These are phyloP conservation scores for Evernia prunastri DNA, from an alignment of 495 filamentous ascomycete species.

Conservation along the genomic window DNA sequence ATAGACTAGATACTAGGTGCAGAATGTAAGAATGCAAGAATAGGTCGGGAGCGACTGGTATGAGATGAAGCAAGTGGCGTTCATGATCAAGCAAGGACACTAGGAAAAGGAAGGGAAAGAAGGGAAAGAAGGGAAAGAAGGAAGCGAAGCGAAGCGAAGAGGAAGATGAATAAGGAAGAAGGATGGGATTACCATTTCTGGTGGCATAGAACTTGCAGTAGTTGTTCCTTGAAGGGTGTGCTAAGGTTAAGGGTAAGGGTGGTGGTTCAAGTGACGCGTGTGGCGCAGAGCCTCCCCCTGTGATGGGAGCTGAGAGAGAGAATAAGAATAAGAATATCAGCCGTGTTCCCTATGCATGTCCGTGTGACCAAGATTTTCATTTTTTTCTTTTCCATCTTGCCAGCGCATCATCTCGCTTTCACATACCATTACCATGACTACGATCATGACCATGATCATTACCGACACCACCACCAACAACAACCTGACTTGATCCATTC, in stretches of 20 bases:
- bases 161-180: too few relatives aligned
- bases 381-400: too few relatives aligned
- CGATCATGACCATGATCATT: too few relatives aligned
- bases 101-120: background rate
- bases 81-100: background rate
- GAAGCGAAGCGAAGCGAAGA: too few relatives aligned
- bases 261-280: background rate
- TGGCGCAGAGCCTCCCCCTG: conserved; percentile 4
- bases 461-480: too few relatives aligned
- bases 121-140: background rate
- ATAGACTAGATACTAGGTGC: conserved; percentile 8
- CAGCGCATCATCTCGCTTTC: conserved; percentile 14
- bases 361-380: conserved; percentile 8
- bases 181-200: conserved; percentile 15
- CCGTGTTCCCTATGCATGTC: background rate
- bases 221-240: too few relatives aligned
- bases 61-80: background rate
- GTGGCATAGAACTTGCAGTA: conserved; percentile 20
- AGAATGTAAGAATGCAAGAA: background rate
- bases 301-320: background rate
- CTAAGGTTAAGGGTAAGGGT: too few relatives aligned
- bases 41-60: background rate
- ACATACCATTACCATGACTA: too few relatives aligned
- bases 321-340: background rate
- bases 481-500: conserved; percentile 1